A percentile compares a stretch with the other conserved stretches of the same genome.
Evolutionary conservation across 495 filamentous ascomycete genomes (phyloP).

Genomic region (Hypoxylon trugodes): DNA sequence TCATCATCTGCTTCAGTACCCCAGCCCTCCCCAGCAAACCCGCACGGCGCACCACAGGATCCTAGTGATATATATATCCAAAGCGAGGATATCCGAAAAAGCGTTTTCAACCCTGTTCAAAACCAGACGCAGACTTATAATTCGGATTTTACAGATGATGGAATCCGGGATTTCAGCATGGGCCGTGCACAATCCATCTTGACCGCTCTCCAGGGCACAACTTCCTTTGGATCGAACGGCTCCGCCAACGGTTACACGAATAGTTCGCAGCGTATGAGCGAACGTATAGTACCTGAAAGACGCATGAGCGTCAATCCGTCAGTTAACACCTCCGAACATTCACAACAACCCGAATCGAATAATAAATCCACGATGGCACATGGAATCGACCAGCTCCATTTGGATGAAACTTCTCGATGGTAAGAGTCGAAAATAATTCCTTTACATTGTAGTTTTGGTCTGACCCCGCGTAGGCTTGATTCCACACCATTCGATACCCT

Average conservation of each 20-base stretch:
- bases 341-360: constrained; percentile 15
- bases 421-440: constrained; percentile 8
- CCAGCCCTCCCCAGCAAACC: constrained; percentile 26
- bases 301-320: constrained; percentile 15
- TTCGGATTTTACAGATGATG: constrained; percentile 13
- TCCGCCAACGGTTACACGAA: constrained; percentile 27
- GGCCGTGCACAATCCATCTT: constrained; percentile 8
- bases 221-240: constrained; percentile 35
- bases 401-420: constrained; percentile 44
- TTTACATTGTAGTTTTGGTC: not conserved
- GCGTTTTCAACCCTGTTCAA: constrained; percentile 26
- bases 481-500: constrained; percentile 42
- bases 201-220: constrained; percentile 18
- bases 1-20: constrained; percentile 15
- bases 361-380: not conserved
- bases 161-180: constrained; percentile 11
- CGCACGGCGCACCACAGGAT: constrained; percentile 45
- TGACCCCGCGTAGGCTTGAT: constrained; percentile 39
- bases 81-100: constrained; percentile 43
- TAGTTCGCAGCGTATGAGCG: constrained; percentile 9
- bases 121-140: constrained; percentile 27
- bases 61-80: constrained; percentile 45
- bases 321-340: constrained; percentile 14
- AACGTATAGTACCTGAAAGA: constrained; percentile 14
- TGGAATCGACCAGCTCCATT: constrained; percentile 19